Percentiles rank a stretch among this genome's conserved stretches.
These are phyloP conservation scores for Fusarium sp. DNA, from an alignment of 2,329 filamentous ascomycete species.

Conservation along the genomic window DNA sequence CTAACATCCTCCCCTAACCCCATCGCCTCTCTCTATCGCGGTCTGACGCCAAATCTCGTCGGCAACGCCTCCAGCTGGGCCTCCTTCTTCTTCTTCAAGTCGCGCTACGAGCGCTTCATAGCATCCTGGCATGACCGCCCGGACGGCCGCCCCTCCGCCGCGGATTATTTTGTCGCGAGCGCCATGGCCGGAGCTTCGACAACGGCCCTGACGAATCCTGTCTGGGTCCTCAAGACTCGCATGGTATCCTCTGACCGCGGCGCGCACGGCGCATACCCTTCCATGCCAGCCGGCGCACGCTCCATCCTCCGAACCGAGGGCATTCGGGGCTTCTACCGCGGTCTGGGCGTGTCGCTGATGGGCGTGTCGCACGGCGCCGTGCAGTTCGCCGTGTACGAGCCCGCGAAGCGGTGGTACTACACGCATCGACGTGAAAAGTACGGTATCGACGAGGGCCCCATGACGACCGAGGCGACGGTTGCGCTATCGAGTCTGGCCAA, in stretches of 20 bases:
- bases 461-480: slow-evolving; percentile 81
- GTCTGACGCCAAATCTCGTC: slow-evolving; percentile 86
- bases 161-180: slow-evolving; percentile 84
- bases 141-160: slow-evolving; percentile 51
- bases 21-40: slow-evolving; percentile 81
- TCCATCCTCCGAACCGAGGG: slow-evolving; percentile 78
- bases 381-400: slow-evolving; percentile 95
- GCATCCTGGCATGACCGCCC: slow-evolving; percentile 37
- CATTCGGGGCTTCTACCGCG: slow-evolving; percentile 83
- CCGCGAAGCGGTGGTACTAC: slow-evolving; percentile 66
- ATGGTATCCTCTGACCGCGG: slow-evolving; percentile 88
- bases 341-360: slow-evolving; percentile 81
- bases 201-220: slow-evolving; percentile 86
- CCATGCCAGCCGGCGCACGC: slow-evolving; percentile 74
- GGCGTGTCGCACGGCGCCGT: slow-evolving; percentile 93
- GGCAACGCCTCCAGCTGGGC: slow-evolving; percentile 93
- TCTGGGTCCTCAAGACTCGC: slow-evolving; percentile 98
- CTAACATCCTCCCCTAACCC: slow-evolving; percentile 62
- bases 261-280: slow-evolving; percentile 80
- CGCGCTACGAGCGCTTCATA: slow-evolving; percentile 60
- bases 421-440: slow-evolving; percentile 47
- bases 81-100: slow-evolving; percentile 86
- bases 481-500: slow-evolving; percentile 83
- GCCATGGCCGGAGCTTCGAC: slow-evolving; percentile 76
- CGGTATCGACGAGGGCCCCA: slow-evolving; percentile 40